Evolutionary conservation across 106 monocot genomes (phyloP).

Genomic region (Phalaenopsis equestris): DNA sequence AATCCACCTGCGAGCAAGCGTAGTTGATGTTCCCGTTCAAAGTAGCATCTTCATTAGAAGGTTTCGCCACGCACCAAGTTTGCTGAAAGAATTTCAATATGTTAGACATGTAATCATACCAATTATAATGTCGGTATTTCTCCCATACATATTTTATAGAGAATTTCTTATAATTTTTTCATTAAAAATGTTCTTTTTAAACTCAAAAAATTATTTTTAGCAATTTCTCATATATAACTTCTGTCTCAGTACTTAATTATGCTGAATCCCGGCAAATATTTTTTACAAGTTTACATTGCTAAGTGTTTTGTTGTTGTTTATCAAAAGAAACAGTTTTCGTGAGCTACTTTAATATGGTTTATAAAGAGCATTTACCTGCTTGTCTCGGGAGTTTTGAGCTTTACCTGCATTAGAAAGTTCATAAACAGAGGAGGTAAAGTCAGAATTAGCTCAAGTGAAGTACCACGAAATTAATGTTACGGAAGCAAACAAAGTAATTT

Average conservation of each 20-base stretch:
- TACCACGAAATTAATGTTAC: neutral
- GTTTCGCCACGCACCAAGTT: constrained; percentile 26
- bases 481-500: neutral
- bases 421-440: neutral
- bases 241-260: no score
- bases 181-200: neutral
- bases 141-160: neutral
- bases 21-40: constrained; percentile 14
- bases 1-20: constrained; percentile 12
- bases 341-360: no score
- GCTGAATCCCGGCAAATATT: no score
- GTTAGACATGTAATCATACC: neutral
- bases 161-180: neutral
- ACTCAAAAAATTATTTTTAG: neutral
- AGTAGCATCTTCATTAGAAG: constrained; percentile 3
- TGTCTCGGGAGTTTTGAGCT: neutral
- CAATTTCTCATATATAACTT: no score
- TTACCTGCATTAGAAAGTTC: neutral
- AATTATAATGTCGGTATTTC: neutral
- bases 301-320: no score
- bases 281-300: no score
- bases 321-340: neutral
- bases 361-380: neutral
- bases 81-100: neutral
- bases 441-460: neutral